A percentile compares a stretch with the other conserved stretches of the same genome.
Conservation (phyloP, 371 early-diverging fungal species). For the Actinomortierella wolfii region DNA sequence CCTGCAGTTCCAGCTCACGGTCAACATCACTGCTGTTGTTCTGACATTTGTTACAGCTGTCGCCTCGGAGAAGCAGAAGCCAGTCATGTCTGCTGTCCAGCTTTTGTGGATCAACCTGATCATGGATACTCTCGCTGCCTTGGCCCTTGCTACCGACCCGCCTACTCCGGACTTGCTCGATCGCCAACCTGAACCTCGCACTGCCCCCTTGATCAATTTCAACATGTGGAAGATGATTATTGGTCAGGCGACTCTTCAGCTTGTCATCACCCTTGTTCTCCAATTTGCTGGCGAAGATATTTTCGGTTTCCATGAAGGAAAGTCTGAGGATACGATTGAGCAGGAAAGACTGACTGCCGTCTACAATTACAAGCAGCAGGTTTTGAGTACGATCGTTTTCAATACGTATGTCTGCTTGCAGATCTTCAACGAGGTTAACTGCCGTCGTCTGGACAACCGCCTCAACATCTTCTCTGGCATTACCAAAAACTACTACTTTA, state of each 20-base stretch:
- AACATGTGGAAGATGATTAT: constrained; percentile 82
- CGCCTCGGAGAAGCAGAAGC: constrained; percentile 48
- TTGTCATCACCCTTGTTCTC: constrained; percentile 57
- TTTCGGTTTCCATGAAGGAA: constrained; percentile 37
- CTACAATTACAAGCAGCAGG: constrained; percentile 17
- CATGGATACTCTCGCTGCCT: constrained; percentile 82
- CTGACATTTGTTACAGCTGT: constrained; percentile 71
- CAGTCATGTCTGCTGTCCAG: constrained; percentile 75
- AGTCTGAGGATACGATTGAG: constrained; percentile 1
- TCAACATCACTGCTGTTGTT: constrained; percentile 75
- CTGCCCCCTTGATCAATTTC: constrained; percentile 64
- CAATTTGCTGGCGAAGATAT: constrained; percentile 56
- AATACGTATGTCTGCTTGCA: constrained; percentile 83
- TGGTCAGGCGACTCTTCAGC: constrained; percentile 65
- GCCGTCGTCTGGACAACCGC: constrained; percentile 67
- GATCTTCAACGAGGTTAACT: constrained; percentile 78
- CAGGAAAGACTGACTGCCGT: constrained; percentile 9
- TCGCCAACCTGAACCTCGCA: constrained; percentile 63
- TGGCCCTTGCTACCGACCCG: constrained; percentile 78
- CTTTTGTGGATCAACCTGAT: constrained; percentile 84
- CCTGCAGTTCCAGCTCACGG: constrained; percentile 80
- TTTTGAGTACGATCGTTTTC: constrained; percentile 68
- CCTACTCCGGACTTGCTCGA: constrained; percentile 68
- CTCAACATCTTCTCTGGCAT: constrained; percentile 68
- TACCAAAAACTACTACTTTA: constrained; percentile 61